Percentiles rank a stretch among this genome's conserved stretches.
These are phyloP conservation scores for Volutella citrinella DNA, from an alignment of 2,329 filamentous ascomycete genomes.

Conservation along the genomic window DNA sequence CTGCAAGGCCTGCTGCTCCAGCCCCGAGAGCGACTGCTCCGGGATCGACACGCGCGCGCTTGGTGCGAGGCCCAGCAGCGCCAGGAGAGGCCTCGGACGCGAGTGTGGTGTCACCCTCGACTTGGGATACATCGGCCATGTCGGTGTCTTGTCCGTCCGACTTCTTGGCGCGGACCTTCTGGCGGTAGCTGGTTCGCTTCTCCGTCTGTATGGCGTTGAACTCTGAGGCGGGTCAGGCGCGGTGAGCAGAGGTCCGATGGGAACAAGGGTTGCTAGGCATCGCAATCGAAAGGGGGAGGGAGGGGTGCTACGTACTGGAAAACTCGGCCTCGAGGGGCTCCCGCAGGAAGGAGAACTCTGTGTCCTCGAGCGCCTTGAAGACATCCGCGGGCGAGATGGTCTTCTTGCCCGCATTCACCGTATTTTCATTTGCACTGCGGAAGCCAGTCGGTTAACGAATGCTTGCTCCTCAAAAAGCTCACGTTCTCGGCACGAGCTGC, in stretches of 20 bases:
- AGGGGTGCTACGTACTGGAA: slow-evolving; percentile 53
- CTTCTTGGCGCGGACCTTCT: slow-evolving; percentile 67
- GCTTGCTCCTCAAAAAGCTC: too few relatives aligned
- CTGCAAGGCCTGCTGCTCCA: too few relatives aligned
- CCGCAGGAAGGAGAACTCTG: slow-evolving; percentile 72
- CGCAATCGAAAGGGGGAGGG: not conserved
- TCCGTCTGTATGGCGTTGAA: slow-evolving; percentile 72
- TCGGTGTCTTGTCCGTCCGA: slow-evolving; percentile 32
- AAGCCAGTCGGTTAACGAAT: slow-evolving; percentile 7
- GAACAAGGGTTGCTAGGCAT: not conserved
- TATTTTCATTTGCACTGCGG: slow-evolving; percentile 69
- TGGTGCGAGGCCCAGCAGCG: slow-evolving; percentile 35
- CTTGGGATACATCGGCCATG: slow-evolving; percentile 33
- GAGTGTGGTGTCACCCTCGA: slow-evolving; percentile 33
- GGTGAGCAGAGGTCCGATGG: not conserved
- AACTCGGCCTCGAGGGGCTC: slow-evolving; percentile 71
- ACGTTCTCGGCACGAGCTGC: too few relatives aligned
- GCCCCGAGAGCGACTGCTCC: slow-evolving; percentile 29
- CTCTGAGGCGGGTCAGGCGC: slow-evolving; percentile 40
- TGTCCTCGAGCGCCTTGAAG: slow-evolving; percentile 71
- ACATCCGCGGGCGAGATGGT: slow-evolving; percentile 75
- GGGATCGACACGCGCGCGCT: slow-evolving; percentile 47
- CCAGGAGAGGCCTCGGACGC: slow-evolving; percentile 33
- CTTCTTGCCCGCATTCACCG: slow-evolving; percentile 66
- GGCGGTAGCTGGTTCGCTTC: slow-evolving; percentile 71